Evolutionary conservation across 768 basidiomycete genomes (phyloP).

Genomic region (Butyriboletus loyo): DNA sequence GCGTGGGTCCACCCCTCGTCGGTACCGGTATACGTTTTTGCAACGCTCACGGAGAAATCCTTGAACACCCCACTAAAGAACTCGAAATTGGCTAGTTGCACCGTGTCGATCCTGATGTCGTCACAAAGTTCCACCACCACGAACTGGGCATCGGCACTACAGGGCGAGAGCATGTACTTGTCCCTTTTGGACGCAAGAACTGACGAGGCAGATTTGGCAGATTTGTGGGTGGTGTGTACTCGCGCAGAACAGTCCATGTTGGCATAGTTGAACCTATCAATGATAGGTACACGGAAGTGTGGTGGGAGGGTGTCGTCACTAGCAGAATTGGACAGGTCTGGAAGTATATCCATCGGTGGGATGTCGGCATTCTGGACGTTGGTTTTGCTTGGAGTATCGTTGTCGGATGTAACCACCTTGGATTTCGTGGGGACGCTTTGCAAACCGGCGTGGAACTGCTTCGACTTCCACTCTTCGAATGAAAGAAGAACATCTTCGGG

Average conservation of each 20-base stretch:
- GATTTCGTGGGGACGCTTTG: conserved; percentile 22
- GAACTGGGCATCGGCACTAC: conserved; percentile 60
- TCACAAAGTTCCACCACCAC: conserved; percentile 97
- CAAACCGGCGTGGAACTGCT: conserved; percentile 45
- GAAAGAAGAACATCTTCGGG: conserved; percentile 66
- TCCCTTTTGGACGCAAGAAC: conserved; percentile 90
- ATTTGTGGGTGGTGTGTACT: conserved; percentile 78
- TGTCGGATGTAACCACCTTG: conserved; percentile 5
- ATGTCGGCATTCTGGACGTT: conserved; percentile 2
- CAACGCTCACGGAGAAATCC: conserved; percentile 82
- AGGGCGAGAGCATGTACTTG: conserved; percentile 95
- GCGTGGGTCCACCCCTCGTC: conserved; percentile 66
- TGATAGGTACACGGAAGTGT: conserved; percentile 70
- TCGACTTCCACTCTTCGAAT: conserved; percentile 88
- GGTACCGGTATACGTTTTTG: conserved; percentile 71
- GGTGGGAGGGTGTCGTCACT: conserved; percentile 40
- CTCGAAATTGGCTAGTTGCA: conserved; percentile 95
- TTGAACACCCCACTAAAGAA: conserved; percentile 97
- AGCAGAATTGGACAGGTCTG: conserved; percentile 11
- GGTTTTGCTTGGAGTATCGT: neutral
- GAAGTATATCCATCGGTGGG: conserved; percentile 7
- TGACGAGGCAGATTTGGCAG: conserved; percentile 76
- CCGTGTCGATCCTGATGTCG: conserved; percentile 93
- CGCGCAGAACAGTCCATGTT: conserved; percentile 90
- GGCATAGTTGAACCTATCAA: conserved; percentile 94